Base-by-base conservation (phyloP, 768 basidiomycete genomes). In the Austroboletus festivus region DNA sequence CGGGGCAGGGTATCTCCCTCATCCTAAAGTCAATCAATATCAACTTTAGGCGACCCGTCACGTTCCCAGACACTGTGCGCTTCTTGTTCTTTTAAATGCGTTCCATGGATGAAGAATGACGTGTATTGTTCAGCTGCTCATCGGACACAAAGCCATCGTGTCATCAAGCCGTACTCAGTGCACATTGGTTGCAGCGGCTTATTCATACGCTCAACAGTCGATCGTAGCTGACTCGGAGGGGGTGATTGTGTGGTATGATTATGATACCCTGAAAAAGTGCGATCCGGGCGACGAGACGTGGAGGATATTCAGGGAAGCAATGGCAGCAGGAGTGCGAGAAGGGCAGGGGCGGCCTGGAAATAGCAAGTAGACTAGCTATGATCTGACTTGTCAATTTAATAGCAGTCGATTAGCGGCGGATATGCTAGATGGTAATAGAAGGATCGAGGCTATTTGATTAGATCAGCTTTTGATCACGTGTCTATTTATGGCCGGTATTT, bases 171-270 rank as follows among this genome's bases (percentile, higher is more conserved):
- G 40, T 62, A 75, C 62, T 54, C 68, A 78, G 24, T 81, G 89
- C 60, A 66, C 71, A 38, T 68, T 82, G 40, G 64, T 65, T 7
- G 76, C 78, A 10, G 74, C 73, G 16, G 80, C 84, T 9, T 89
- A 82, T 64, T 88, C 87, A 11, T 73, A 85, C 38, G 57, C 70
- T 13, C 87, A 88, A 61, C 70, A 74, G 35, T 70, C 77, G 10
- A 73, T 85, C 44, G 86, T 87, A 6, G 79, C 85, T 1, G 76
- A 81, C 50, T 80, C 83, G 3, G 79, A 81, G 55, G 79, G 82
- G 48, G 73, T 76, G 3, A 59, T 86, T 18, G 86, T 87, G 9
- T 89, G 87, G 87, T 89, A 87, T 51, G 83, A 89, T 61, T 89
- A 89, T 53, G 82, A 86, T 47, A 71, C 54, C 16, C 72, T 86